Conservation (phyloP, 257 asterid species). For the Thymus quinquecostatus region DNA sequence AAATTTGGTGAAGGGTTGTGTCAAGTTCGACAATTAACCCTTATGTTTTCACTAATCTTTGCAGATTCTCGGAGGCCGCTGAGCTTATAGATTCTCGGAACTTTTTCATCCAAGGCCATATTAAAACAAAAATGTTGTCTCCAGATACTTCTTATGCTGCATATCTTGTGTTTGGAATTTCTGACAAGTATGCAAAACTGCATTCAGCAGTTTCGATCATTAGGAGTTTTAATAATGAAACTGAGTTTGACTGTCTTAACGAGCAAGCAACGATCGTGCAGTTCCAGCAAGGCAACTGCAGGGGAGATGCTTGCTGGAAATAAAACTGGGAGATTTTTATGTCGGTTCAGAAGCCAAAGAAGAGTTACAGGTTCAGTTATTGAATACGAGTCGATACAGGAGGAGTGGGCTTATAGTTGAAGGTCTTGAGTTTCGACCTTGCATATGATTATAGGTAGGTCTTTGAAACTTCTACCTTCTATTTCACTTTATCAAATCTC, state of each 20-base stretch:
- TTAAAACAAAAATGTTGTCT: constrained; percentile 27
- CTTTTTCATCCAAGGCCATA: constrained; percentile 20
- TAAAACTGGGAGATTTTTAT: constrained; percentile 37
- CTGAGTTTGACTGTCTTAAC: not conserved
- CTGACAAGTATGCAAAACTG: not conserved
- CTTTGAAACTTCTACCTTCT: not conserved
- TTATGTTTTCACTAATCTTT: too few species aligned
- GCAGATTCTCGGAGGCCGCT: constrained; percentile 37
- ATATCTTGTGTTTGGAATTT: constrained; percentile 29
- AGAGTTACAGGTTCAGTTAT: too few species aligned
- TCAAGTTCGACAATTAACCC: too few species aligned
- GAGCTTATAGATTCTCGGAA: not conserved
- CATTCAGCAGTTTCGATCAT: not conserved
- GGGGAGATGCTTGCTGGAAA: constrained; percentile 41
- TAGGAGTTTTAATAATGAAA: constrained; percentile 18
- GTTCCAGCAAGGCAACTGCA: not conserved
- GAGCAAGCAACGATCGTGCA: constrained; percentile 9
- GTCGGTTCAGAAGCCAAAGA: not conserved
- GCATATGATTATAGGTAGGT: not conserved
- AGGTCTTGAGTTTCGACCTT: constrained; percentile 22
- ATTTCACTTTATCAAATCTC: too few species aligned
- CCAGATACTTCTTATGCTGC: constrained; percentile 30
- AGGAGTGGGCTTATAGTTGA: too few species aligned
- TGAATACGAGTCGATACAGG: too few species aligned
- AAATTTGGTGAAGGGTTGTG: too few species aligned